phyloP scores from a whole-genome alignment of 495 filamentous ascomycete genomes.

The Xylaria nigripes region DNA sequence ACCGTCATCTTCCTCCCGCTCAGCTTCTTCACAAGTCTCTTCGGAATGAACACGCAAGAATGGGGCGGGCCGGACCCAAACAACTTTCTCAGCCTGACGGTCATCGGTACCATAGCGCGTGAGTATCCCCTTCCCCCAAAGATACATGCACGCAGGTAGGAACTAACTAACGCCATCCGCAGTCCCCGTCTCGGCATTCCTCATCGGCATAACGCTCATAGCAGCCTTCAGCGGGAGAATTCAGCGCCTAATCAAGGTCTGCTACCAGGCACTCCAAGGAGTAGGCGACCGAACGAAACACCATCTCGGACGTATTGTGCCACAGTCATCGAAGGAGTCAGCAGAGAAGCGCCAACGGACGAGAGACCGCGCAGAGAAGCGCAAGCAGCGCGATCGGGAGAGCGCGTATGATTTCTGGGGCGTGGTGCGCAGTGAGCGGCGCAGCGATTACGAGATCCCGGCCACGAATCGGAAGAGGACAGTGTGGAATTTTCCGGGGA shows the following conservation, averaged over 20 bases:
- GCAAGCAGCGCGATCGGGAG: constrained; percentile 24
- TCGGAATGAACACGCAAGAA: constrained; percentile 58
- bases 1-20: constrained; percentile 60
- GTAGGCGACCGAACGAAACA: constrained; percentile 10
- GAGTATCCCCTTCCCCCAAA: constrained; percentile 2
- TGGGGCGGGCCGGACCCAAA: constrained; percentile 45
- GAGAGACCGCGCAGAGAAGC: constrained; percentile 18
- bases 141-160: neutral
- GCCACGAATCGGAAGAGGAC: constrained; percentile 30
- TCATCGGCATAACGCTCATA: constrained; percentile 34
- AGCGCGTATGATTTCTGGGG: constrained; percentile 39
- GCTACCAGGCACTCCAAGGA: constrained; percentile 1
- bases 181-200: constrained; percentile 31
- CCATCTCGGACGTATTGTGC: constrained; percentile 20
- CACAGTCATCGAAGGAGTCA: constrained; percentile 13
- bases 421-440: constrained; percentile 27
- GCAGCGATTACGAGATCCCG: constrained; percentile 33
- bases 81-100: constrained; percentile 23
- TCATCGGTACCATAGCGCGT: constrained; percentile 35
- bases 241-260: constrained; percentile 1
- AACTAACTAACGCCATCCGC: neutral
- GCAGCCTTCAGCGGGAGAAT: constrained; percentile 33
- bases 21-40: constrained; percentile 59
- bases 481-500: constrained; percentile 7
- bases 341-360: constrained; percentile 15